These are phyloP conservation scores for Tilletia indica DNA, from an alignment of 1,284 basidiomycete species.

Conservation along the genomic window DNA sequence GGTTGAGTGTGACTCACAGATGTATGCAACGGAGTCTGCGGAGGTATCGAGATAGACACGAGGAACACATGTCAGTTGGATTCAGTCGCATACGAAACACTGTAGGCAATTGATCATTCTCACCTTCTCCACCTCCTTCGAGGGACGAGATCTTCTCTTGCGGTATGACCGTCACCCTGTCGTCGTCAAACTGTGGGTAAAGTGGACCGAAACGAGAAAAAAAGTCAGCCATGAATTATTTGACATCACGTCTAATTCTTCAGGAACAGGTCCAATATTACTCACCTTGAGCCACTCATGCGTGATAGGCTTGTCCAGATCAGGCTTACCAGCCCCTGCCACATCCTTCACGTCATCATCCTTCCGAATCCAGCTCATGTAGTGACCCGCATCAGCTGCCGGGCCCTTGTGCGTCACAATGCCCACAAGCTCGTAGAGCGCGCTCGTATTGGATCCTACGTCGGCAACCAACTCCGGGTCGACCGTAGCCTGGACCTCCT, in stretches of 20 bases:
- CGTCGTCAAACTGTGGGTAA: conserved; percentile 47
- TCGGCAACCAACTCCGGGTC: conserved; percentile 68
- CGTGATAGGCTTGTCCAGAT: conserved; percentile 17
- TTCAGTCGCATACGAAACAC: not conserved
- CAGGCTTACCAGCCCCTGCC: conserved; percentile 13
- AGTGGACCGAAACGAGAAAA: not conserved
- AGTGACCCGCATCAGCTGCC: conserved; percentile 88
- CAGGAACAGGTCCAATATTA: not conserved
- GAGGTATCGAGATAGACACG: not conserved
- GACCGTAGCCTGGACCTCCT: conserved; percentile 60
- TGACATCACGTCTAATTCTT: no score
- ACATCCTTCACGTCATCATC: conserved; percentile 29
- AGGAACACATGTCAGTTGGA: not conserved
- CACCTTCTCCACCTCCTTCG: conserved; percentile 49
- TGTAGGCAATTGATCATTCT: not conserved
- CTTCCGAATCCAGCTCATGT: conserved; percentile 74
- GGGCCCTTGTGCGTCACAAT: conserved; percentile 97
- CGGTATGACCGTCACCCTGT: conserved; percentile 43
- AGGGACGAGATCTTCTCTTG: conserved; percentile 48
- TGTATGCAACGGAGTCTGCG: conserved; percentile 50
- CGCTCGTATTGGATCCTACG: conserved; percentile 70
- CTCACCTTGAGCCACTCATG: conserved; percentile 49
- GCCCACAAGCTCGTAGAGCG: conserved; percentile 82
- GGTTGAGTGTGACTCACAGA: conserved; percentile 25
- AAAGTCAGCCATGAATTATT: not conserved